Conservation (phyloP, 2,329 filamentous ascomycete species). For the Triangularia verruculosa region DNA sequence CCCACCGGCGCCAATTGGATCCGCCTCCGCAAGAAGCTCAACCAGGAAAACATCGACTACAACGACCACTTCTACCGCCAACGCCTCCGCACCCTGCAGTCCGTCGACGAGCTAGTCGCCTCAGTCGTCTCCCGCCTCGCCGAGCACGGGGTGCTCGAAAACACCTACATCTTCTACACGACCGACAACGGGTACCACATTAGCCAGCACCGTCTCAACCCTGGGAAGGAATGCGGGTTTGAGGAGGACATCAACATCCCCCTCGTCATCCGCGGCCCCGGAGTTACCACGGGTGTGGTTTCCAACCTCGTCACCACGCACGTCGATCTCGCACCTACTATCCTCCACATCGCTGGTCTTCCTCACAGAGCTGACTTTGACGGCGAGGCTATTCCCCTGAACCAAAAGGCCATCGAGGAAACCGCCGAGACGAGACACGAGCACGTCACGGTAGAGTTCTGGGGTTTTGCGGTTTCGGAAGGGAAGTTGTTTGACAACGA, state of each 20-base stretch:
- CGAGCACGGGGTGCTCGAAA: slow-evolving; percentile 48
- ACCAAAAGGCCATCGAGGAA: slow-evolving; percentile 24
- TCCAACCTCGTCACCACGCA: slow-evolving; percentile 55
- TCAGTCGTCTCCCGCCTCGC: slow-evolving; percentile 33
- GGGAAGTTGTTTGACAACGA: slow-evolving; percentile 33
- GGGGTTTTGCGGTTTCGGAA: slow-evolving; percentile 45
- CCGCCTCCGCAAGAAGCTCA: slow-evolving; percentile 37
- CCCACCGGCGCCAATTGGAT: slow-evolving; percentile 46
- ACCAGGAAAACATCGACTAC: slow-evolving; percentile 39
- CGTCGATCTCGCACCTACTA: slow-evolving; percentile 61
- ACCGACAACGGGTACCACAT: slow-evolving; percentile 60
- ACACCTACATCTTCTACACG: slow-evolving; percentile 57
- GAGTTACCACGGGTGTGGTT: slow-evolving; percentile 42
- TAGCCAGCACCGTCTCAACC: slow-evolving; percentile 55
- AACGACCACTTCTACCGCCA: slow-evolving; percentile 49
- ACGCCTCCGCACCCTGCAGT: slow-evolving; percentile 42
- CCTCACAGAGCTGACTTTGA: slow-evolving; percentile 52
- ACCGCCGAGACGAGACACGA: slow-evolving; percentile 40
- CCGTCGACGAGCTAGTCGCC: slow-evolving; percentile 44
- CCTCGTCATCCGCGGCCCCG: slow-evolving; percentile 58
- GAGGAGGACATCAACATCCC: slow-evolving; percentile 60
- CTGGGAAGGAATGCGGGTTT: slow-evolving; percentile 56
- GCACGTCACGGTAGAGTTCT: slow-evolving; percentile 58
- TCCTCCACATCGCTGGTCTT: slow-evolving; percentile 46
- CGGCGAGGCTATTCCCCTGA: slow-evolving; percentile 50